Conservation (phyloP, 805 yeast species). For the Kuraishia molischiana region DNA sequence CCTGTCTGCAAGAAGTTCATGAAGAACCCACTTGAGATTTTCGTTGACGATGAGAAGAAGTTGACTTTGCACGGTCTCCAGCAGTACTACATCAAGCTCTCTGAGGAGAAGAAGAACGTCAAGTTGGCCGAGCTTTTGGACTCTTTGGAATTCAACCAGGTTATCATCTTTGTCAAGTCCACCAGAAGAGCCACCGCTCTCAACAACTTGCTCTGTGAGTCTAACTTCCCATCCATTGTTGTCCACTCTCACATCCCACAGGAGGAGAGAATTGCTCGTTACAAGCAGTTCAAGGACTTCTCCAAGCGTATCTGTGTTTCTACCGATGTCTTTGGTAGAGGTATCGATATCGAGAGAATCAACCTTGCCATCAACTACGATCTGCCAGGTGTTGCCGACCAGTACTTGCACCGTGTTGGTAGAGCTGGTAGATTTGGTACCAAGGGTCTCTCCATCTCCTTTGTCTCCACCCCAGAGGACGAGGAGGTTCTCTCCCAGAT, state of each 20-base stretch:
- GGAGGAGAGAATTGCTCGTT: slow-evolving; percentile 95
- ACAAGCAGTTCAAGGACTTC: slow-evolving; percentile 94
- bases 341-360: slow-evolving; percentile 98
- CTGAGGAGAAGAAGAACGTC: slow-evolving; percentile 88
- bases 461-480: slow-evolving; percentile 79
- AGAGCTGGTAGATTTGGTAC: slow-evolving; percentile 99
- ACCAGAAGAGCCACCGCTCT: slow-evolving; percentile 88
- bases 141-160: slow-evolving; percentile 94
- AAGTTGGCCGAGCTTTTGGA: slow-evolving; percentile 88
- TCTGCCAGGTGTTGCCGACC: slow-evolving; percentile 93
- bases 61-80: slow-evolving; percentile 96
- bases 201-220: slow-evolving; percentile 78
- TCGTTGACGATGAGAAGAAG: slow-evolving; percentile 96
- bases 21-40: slow-evolving; percentile 96
- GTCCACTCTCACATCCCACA: slow-evolving; percentile 94
- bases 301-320: slow-evolving; percentile 98
- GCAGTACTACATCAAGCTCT: slow-evolving; percentile 87
- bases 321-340: slow-evolving; percentile 98
- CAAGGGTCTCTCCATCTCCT: slow-evolving; percentile 92
- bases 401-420: slow-evolving; percentile 97
- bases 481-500: slow-evolving; percentile 84
- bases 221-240: slow-evolving; percentile 95
- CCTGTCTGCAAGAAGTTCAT: slow-evolving; percentile 96
- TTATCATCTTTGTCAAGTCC: slow-evolving; percentile 89
- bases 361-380: slow-evolving; percentile 97